A percentile compares a stretch with the other conserved stretches of the same genome.
Evolutionary conservation across 73 alveolate species (phyloP).

Genomic region (Urostyla sp.): DNA sequence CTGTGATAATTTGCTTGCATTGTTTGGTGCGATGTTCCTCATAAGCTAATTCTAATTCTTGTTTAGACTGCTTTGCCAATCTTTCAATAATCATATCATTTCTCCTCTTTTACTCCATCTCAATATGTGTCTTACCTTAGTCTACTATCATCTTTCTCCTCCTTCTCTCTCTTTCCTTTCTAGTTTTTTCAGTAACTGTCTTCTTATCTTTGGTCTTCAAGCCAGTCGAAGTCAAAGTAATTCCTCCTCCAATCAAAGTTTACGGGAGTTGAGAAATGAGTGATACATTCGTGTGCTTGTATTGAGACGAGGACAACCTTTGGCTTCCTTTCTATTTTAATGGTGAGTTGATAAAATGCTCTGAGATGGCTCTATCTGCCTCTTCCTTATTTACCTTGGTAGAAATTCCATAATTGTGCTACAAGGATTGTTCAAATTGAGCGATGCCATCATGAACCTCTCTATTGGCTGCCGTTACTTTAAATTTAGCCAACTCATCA

Average conservation of each 20-base stretch:
- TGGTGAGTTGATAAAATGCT: conserved; percentile 11
- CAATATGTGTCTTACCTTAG: conserved; percentile 88
- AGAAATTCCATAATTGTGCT: conserved; percentile 72
- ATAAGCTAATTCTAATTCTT: conserved; percentile 94
- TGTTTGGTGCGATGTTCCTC: conserved; percentile 94
- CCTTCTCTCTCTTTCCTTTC: conserved; percentile 94
- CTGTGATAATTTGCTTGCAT: conserved; percentile 89
- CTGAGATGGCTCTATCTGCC: conserved; percentile 52
- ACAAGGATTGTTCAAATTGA: conserved; percentile 87
- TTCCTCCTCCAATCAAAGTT: conserved; percentile 31
- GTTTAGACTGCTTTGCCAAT: conserved; percentile 84
- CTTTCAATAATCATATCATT: conserved; percentile 88
- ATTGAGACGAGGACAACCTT: conserved; percentile 16
- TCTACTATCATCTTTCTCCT: conserved; percentile 95
- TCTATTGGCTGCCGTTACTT: conserved; percentile 77
- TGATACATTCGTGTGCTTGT: not conserved
- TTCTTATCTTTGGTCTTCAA: conserved; percentile 72
- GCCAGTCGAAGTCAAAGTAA: conserved; percentile 57
- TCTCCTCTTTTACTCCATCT: conserved; percentile 91
- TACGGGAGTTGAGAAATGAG: not conserved
- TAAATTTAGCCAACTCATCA: conserved; percentile 77
- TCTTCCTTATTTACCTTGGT: conserved; percentile 50
- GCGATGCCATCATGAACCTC: conserved; percentile 86
- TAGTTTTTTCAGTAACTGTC: conserved; percentile 81
- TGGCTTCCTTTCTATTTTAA: conserved; percentile 17